Evolutionary conservation across 2,329 filamentous ascomycete genomes (phyloP).

Genomic region (Fusarium verticillioides): DNA sequence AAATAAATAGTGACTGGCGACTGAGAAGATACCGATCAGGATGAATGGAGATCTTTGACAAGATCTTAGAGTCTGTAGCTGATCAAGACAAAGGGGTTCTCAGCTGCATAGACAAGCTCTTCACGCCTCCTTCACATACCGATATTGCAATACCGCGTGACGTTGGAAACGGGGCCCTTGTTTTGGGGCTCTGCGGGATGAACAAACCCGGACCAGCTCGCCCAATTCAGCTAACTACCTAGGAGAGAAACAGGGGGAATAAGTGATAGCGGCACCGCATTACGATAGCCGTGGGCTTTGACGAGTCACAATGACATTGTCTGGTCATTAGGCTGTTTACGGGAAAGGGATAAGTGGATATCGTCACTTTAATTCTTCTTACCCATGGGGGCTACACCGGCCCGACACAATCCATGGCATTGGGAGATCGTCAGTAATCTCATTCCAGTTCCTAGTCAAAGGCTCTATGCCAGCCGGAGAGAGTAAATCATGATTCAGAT

Average conservation of each 20-base stretch:
- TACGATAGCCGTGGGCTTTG: neutral
- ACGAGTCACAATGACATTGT: neutral
- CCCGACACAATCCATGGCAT: neutral
- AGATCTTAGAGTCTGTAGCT: neutral
- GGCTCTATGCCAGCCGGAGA: neutral
- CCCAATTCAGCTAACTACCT: too few relatives aligned
- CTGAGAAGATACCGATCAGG: neutral
- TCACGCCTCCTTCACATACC: neutral
- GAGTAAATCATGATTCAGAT: neutral
- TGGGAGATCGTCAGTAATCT: neutral
- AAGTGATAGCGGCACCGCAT: neutral
- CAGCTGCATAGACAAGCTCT: neutral
- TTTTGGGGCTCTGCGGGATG: conserved; percentile 6
- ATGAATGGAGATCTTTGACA: neutral
- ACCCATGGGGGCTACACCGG: neutral
- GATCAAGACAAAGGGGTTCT: neutral
- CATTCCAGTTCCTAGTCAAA: neutral
- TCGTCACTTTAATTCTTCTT: neutral
- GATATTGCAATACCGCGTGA: neutral
- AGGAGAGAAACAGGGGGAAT: neutral
- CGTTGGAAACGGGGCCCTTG: neutral
- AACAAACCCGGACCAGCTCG: neutral
- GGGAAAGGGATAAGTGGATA: neutral
- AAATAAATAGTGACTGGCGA: neutral
- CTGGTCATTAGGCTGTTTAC: neutral